These are phyloP conservation scores for Russula ochroleuca DNA, from an alignment of 768 basidiomycete genomes.

Conservation along the genomic window DNA sequence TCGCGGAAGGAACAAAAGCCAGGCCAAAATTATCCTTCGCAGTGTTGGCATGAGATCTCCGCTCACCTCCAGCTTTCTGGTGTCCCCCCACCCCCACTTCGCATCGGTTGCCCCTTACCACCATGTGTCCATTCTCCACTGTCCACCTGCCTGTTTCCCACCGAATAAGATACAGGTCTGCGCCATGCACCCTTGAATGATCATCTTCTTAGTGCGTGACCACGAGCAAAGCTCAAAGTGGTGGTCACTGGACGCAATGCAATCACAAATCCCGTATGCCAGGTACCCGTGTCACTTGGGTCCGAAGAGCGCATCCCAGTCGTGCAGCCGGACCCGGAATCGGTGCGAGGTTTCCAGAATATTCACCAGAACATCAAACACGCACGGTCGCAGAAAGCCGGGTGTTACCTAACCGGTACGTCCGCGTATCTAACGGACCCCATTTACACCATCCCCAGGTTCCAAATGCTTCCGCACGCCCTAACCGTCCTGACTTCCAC, in stretches of 20 bases:
- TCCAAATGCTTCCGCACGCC: neutral
- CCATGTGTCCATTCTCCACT: constrained; percentile 13
- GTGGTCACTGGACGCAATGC: too few species aligned
- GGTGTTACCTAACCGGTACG: neutral
- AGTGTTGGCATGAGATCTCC: neutral
- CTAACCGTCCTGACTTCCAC: neutral
- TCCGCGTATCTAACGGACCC: constrained; percentile 9
- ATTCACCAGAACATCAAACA: neutral
- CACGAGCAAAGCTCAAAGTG: neutral
- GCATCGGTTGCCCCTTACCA: constrained; percentile 7
- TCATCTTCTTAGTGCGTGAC: neutral
- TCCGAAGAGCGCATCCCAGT: neutral
- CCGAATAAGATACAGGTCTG: constrained; percentile 4
- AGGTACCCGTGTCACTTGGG: constrained; percentile 7
- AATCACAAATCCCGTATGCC: neutral
- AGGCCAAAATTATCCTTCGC: neutral
- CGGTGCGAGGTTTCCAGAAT: constrained; percentile 2
- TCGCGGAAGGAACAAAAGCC: neutral
- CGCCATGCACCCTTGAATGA: constrained; percentile 8
- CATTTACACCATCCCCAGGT: neutral
- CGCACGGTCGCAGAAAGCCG: constrained; percentile 2
- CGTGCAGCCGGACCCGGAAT: neutral
- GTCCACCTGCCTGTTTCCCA: constrained; percentile 3
- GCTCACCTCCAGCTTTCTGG: neutral
- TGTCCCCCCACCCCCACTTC: neutral